Evolutionary conservation across 805 yeast genomes (phyloP).

Genomic region (Pichia cabralensis): DNA sequence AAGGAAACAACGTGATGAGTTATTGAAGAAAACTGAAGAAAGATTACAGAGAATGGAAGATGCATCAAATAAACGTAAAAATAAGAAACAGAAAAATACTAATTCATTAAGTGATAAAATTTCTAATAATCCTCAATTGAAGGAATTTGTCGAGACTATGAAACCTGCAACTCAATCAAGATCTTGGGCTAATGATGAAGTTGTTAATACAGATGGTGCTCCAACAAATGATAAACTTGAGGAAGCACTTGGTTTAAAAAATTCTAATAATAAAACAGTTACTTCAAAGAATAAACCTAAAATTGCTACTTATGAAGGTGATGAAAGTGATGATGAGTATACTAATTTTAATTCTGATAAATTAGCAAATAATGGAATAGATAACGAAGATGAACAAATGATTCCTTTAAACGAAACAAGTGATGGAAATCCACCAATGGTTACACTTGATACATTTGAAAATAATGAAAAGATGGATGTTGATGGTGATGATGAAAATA

Average conservation of each 20-base stretch:
- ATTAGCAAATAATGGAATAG: conserved; percentile 20
- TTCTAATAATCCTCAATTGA: conserved; percentile 52
- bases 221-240: conserved; percentile 36
- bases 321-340: conserved; percentile 43
- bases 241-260: conserved; percentile 27
- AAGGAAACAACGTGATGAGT: conserved; percentile 40
- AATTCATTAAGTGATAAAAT: conserved; percentile 49
- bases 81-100: conserved; percentile 30
- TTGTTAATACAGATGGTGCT: conserved; percentile 35
- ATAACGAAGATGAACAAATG: conserved; percentile 33
- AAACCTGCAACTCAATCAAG: conserved; percentile 61
- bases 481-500: not conserved
- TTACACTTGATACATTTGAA: conserved; percentile 33
- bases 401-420: too few species aligned
- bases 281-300: conserved; percentile 16
- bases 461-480: conserved; percentile 38
- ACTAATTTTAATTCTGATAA: conserved; percentile 28
- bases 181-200: conserved; percentile 66
- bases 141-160: conserved; percentile 77
- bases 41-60: conserved; percentile 40
- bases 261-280: not conserved
- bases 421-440: conserved; percentile 36
- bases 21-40: conserved; percentile 39
- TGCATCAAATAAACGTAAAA: conserved; percentile 31
- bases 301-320: conserved; percentile 21